phyloP scores from a whole-genome alignment of 2,329 filamentous ascomycete species.

The Arthrobotrys iridis region DNA sequence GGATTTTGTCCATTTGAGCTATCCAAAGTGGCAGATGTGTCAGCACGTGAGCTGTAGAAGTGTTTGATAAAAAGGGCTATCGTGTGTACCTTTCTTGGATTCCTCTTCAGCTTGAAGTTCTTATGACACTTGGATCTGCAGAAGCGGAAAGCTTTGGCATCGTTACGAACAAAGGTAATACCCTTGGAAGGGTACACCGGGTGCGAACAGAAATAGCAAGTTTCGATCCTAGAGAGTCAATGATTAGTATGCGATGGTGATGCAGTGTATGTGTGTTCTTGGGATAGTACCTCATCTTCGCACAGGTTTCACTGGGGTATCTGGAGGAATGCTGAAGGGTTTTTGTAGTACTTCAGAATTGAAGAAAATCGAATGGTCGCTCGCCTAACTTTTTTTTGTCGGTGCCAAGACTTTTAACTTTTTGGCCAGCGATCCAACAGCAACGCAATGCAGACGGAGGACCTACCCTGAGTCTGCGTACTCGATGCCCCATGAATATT shows the following conservation, averaged over 20 bases:
- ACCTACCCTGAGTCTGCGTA: background rate
- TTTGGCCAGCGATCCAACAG: background rate
- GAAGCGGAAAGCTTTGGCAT: constrained; percentile 74
- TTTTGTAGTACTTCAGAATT: constrained; percentile 8
- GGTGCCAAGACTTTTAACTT: constrained; percentile 12
- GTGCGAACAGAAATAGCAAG: constrained; percentile 76
- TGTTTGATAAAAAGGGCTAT: background rate
- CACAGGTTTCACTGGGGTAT: background rate
- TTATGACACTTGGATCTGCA: constrained; percentile 76
- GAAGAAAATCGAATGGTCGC: constrained; percentile 7
- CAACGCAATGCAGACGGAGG: constrained; percentile 7
- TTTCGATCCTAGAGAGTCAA: constrained; percentile 67
- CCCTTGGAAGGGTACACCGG: constrained; percentile 73
- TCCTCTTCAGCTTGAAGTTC: constrained; percentile 60
- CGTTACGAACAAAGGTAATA: constrained; percentile 75
- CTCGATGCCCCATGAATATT: too few relatives aligned
- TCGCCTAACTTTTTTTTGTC: background rate
- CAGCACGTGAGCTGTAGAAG: background rate
- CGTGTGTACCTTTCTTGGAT: constrained; percentile 43
- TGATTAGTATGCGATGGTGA: background rate
- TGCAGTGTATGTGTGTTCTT: background rate
- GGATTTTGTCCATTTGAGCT: constrained; percentile 96
- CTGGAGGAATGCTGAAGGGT: background rate
- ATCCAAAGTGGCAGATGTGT: background rate
- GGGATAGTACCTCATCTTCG: constrained; percentile 39